Evolutionary conservation across 441 rosid species (phyloP), one percentile per base, ranked within the genome.

Genomic region (Sinapis alba): DNA sequence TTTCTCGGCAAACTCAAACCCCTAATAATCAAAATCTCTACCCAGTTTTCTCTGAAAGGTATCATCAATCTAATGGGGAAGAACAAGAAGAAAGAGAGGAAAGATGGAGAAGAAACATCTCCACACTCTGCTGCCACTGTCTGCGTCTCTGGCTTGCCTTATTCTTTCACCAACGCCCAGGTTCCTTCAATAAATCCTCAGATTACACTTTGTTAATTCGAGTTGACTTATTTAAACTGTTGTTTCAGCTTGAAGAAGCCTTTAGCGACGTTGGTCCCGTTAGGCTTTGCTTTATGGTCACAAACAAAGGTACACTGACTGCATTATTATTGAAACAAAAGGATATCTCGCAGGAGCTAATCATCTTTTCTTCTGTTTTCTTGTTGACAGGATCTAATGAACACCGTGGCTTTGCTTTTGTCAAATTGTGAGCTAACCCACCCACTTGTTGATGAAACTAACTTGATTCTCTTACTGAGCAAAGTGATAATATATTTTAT

Each of bases 231-330:
- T 26, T 28, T 45, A 45, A 54, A 26, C 7, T 47, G 9, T 28
- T 60, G 19, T 80, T 62, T 56, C 71, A 93, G 98, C 98, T 95
- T 9, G 98, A 91, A 75, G 97, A 93, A 79, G 58, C 89, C 12
- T 91, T 93, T 53, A 85, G 98, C 59, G 98, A 91, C 60, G 95
- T 95, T 7, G 99, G 97, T 68, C 99, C 99, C 15, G 84, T 95
- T 77, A 82, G 99, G 86, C 87, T 90, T 24, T 91, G 97, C 87
- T 93, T 93, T 80, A 70, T 91, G 86, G 97, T 90, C 65, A 80
- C 98, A 4, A 84, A 86, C 72, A 94, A 92, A 77, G 97, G 97
- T 89, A 71, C 68, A n/a, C 15, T 12, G 70, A n/a, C 15, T 12
- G 7, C 19, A 56, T 58, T 47, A 53, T 47, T 24, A 6, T 51